phyloP scores from a whole-genome alignment of 306 rosid species.

The Prunus kanzakura region DNA sequence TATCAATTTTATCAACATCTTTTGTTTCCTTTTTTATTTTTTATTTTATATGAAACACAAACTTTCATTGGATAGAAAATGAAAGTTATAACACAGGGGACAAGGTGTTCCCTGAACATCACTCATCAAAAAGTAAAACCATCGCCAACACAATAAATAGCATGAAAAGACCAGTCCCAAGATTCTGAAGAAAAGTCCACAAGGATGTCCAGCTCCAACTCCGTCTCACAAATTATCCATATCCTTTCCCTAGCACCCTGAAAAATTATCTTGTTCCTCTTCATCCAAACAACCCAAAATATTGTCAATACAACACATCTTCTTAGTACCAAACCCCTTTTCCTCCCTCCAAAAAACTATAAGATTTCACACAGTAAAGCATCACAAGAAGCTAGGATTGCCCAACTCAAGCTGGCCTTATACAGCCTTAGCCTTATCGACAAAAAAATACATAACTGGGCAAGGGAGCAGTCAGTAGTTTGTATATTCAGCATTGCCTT shows the following conservation, averaged over 20 bases:
- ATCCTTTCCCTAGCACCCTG: neutral
- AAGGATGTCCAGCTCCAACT: neutral
- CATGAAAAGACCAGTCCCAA: neutral
- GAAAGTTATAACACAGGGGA: neutral
- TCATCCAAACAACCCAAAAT: neutral
- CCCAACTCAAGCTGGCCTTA: neutral
- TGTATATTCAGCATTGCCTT: neutral
- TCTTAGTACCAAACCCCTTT: neutral
- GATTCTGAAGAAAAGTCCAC: neutral
- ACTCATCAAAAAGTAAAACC: neutral
- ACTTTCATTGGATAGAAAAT: neutral
- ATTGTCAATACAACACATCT: neutral
- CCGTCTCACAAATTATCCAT: neutral
- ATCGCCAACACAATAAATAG: neutral
- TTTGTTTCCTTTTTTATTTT: neutral
- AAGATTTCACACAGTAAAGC: neutral
- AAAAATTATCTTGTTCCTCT: neutral
- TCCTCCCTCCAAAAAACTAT: neutral
- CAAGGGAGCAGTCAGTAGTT: neutral
- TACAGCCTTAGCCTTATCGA: neutral
- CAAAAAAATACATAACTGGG: neutral
- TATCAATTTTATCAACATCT: neutral
- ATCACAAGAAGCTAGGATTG: neutral
- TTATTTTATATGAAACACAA: neutral
- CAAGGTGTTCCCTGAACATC: neutral